A percentile compares a stretch with the other conserved stretches of the same genome.
These are phyloP conservation scores for Talaromyces proteolyticus DNA, from an alignment of 495 filamentous ascomycete species.

Conservation along the genomic window DNA sequence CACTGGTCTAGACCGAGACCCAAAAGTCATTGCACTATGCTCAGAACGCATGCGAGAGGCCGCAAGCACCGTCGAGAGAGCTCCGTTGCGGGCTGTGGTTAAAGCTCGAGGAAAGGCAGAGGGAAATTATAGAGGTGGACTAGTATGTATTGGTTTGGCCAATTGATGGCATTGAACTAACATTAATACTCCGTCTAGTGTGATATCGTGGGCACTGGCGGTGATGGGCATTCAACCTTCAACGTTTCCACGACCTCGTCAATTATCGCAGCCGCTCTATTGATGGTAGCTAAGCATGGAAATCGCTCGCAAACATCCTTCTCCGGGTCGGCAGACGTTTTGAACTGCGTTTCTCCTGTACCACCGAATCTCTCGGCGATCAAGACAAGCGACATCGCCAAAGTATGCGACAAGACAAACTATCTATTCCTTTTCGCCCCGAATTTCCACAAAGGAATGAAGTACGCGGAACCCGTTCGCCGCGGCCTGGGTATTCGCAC, in stretches of 20 bases:
- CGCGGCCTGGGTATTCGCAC: slow-evolving; percentile 83
- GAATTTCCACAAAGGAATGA: slow-evolving; percentile 93
- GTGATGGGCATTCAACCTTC: slow-evolving; percentile 94
- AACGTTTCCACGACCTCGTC: slow-evolving; percentile 94
- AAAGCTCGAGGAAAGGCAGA: slow-evolving; percentile 49
- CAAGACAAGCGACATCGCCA: slow-evolving; percentile 58
- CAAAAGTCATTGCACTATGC: slow-evolving; percentile 76
- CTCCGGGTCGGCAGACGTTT: slow-evolving; percentile 90
- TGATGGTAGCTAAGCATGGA: slow-evolving; percentile 89
- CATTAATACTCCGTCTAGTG: slow-evolving; percentile 43
- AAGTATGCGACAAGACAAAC: slow-evolving; percentile 69
- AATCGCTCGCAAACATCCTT: slow-evolving; percentile 93
- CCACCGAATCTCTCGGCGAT: slow-evolving; percentile 69
- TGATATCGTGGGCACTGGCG: slow-evolving; percentile 97
- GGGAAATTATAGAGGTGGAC: slow-evolving; percentile 63
- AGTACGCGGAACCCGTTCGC: slow-evolving; percentile 74
- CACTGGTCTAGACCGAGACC: slow-evolving; percentile 68
- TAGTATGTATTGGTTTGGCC: slow-evolving; percentile 40
- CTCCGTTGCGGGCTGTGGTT: slow-evolving; percentile 53
- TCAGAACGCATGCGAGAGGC: slow-evolving; percentile 64
- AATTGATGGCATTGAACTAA: too few species aligned
- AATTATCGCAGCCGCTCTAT: slow-evolving; percentile 77
- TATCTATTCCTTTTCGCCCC: slow-evolving; percentile 97
- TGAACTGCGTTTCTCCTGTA: slow-evolving; percentile 61
- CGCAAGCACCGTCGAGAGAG: slow-evolving; percentile 57